These are phyloP conservation scores for Hemileia vastatrix DNA, from an alignment of 1,284 basidiomycete genomes.

Conservation along the genomic window DNA sequence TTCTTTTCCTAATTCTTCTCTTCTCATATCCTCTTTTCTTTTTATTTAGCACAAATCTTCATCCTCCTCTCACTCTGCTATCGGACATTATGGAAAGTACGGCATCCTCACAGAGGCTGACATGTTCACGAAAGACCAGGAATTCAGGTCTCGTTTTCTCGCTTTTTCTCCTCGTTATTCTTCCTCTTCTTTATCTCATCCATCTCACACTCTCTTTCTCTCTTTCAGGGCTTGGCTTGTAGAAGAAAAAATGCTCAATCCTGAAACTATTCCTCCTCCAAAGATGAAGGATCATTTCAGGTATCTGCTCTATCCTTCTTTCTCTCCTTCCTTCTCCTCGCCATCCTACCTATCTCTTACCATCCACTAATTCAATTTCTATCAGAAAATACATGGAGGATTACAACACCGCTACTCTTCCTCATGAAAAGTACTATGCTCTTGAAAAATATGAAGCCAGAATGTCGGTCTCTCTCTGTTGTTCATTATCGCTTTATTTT, in stretches of 20 bases:
- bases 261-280: slow-evolving; percentile 70
- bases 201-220: background rate
- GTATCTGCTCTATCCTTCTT: slow-evolving; percentile 43
- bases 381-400: slow-evolving; percentile 54
- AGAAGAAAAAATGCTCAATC: slow-evolving; percentile 76
- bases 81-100: slow-evolving; percentile 87
- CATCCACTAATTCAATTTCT: background rate
- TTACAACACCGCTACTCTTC: slow-evolving; percentile 78
- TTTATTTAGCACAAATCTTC: no score
- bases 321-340: background rate
- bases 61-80: no score
- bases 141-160: slow-evolving; percentile 7
- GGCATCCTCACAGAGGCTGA: slow-evolving; percentile 71
- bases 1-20: no score
- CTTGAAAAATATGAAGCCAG: slow-evolving; percentile 18
- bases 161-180: background rate
- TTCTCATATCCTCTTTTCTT: no score
- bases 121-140: slow-evolving; percentile 48
- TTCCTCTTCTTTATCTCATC: background rate
- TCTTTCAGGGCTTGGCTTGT: slow-evolving; percentile 71
- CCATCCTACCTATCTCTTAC: background rate
- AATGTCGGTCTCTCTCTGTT: slow-evolving; percentile 19
- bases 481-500: background rate
- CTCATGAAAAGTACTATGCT: slow-evolving; percentile 60
- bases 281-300: slow-evolving; percentile 70